Evolutionary conservation across 1,284 basidiomycete genomes (phyloP).

Genomic region (Apiotrichum siamense): DNA sequence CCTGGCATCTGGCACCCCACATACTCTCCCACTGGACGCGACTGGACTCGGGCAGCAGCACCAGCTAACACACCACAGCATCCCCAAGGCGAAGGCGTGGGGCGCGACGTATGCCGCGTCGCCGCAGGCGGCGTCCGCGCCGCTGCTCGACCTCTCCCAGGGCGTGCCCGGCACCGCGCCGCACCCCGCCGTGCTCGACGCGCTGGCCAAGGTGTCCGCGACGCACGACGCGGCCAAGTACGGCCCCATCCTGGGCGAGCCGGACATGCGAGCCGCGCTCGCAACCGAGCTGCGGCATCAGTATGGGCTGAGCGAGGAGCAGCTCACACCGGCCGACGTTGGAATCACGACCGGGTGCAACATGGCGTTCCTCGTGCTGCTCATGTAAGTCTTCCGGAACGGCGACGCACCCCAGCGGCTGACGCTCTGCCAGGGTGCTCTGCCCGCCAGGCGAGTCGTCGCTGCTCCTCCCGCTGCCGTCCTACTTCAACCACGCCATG

Average conservation of each 20-base stretch:
- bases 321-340: conserved; percentile 17
- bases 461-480: conserved; percentile 71
- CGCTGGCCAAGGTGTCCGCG: conserved; percentile 52
- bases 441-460: conserved; percentile 63
- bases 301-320: conserved; percentile 51
- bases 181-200: conserved; percentile 53
- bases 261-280: conserved; percentile 55
- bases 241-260: conserved; percentile 62
- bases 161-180: conserved; percentile 63
- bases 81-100: conserved; percentile 66
- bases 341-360: conserved; percentile 46
- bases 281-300: conserved; percentile 59
- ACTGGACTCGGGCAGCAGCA: no score
- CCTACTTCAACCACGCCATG: conserved; percentile 82
- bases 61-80: conserved; percentile 53
- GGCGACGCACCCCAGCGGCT: background rate
- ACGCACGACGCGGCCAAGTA: conserved; percentile 57
- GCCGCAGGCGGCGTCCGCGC: conserved; percentile 52
- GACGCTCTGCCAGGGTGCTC: conserved; percentile 48
- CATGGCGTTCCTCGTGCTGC: conserved; percentile 43
- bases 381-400: conserved; percentile 21
- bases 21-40: no score
- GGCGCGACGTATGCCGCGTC: conserved; percentile 61
- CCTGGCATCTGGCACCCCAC: no score
- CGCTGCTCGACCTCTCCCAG: conserved; percentile 70